phyloP scores from a whole-genome alignment of 768 basidiomycete genomes.

The Lactifluus piperatus region DNA sequence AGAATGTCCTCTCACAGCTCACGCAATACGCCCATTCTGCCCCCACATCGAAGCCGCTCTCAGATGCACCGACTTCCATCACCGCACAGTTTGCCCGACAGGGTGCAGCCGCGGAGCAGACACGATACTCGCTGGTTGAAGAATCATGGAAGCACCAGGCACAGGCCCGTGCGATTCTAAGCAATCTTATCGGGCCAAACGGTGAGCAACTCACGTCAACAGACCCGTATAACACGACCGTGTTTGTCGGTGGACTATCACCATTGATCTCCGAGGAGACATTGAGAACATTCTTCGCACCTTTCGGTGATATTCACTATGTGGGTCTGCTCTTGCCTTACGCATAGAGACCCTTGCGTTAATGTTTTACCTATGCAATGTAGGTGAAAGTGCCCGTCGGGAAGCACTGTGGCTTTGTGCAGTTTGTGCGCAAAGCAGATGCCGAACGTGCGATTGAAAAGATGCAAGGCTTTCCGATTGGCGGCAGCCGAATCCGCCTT shows the following conservation, averaged over 20 bases:
- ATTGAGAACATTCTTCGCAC: constrained; percentile 79
- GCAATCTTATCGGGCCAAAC: constrained; percentile 78
- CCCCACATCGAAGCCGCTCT: constrained; percentile 4
- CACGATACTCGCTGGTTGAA: constrained; percentile 52
- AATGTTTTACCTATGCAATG: background rate
- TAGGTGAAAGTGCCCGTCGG: constrained; percentile 95
- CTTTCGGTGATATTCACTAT: constrained; percentile 92
- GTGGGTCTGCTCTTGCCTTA: constrained; percentile 35
- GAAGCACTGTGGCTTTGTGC: constrained; percentile 94
- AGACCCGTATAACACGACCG: constrained; percentile 95
- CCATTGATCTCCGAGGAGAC: constrained; percentile 89
- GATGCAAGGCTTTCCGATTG: constrained; percentile 95
- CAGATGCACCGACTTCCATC: constrained; percentile 26
- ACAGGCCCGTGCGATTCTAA: constrained; percentile 74
- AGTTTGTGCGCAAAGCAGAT: constrained; percentile 86
- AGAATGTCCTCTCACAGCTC: constrained; percentile 39
- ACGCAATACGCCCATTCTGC: constrained; percentile 26
- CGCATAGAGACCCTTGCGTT: constrained; percentile 12
- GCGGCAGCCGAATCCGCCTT: constrained; percentile 81
- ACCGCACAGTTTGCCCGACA: constrained; percentile 38
- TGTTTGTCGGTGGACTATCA: constrained; percentile 87
- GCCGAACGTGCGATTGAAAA: constrained; percentile 90
- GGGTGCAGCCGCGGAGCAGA: constrained; percentile 33
- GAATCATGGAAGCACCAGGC: constrained; percentile 82
- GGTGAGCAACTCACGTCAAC: constrained; percentile 81